phyloP scores from a whole-genome alignment of 345 rosid species.

The Dovyalis caffra region DNA sequence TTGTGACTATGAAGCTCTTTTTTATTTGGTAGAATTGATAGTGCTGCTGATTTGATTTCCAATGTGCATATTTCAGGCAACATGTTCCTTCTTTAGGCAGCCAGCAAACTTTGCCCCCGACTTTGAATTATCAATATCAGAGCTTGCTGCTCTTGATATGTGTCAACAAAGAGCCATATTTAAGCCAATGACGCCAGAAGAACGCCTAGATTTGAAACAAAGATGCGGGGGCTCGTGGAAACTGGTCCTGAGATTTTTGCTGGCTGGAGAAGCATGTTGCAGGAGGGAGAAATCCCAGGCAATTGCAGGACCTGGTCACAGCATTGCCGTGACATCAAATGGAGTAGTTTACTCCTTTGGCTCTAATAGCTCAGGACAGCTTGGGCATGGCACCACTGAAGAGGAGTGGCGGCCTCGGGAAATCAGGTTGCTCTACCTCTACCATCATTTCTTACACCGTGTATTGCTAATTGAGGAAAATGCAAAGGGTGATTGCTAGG shows the following conservation, averaged over 20 bases:
- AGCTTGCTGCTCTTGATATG: conserved; percentile 95
- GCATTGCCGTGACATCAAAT: conserved; percentile 73
- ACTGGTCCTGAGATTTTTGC: conserved; percentile 74
- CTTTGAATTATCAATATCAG: conserved; percentile 69
- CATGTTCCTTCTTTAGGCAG: conserved; percentile 94
- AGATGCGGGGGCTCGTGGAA: conserved; percentile 97
- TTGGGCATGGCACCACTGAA: conserved; percentile 80
- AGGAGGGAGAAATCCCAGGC: conserved; percentile 95
- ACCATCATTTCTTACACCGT: conserved; percentile 31
- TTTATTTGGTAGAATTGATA: conserved; percentile 40
- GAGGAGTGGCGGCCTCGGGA: conserved; percentile 82
- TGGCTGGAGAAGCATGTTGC: conserved; percentile 81
- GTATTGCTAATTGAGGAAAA: conserved; percentile 27
- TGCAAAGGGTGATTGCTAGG: conserved; percentile 26
- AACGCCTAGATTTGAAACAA: conserved; percentile 60
- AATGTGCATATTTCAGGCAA: conserved; percentile 58
- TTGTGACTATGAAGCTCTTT: conserved; percentile 9
- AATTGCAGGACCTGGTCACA: conserved; percentile 95
- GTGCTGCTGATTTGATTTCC: conserved; percentile 60
- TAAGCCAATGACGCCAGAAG: conserved; percentile 68
- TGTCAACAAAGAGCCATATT: conserved; percentile 79
- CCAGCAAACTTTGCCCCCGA: conserved; percentile 88
- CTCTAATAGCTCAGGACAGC: conserved; percentile 80
- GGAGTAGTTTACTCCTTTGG: conserved; percentile 88
- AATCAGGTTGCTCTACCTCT: conserved; percentile 64